Percentiles rank a stretch among this genome's conserved stretches.
Conservation (phyloP, 1,284 basidiomycete genomes). For the Pascua guehoae region DNA sequence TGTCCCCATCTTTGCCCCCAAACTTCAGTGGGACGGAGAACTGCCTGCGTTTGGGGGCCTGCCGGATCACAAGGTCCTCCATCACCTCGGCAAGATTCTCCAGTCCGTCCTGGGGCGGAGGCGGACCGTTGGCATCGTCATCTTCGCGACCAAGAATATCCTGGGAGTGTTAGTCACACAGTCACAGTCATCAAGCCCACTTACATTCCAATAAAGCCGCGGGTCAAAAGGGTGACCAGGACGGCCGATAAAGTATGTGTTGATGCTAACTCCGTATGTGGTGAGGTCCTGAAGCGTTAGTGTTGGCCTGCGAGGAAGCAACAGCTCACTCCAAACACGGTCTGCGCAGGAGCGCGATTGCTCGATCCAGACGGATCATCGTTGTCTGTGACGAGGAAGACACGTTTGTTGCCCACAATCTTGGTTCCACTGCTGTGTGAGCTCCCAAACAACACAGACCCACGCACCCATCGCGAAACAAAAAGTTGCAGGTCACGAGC, state of each 20-base stretch:
- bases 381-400: conserved; percentile 90
- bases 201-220: conserved; percentile 77
- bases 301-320: conserved; percentile 4
- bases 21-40: conserved; percentile 81
- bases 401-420: conserved; percentile 73
- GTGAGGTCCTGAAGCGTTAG: conserved; percentile 63
- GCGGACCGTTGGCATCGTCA: conserved; percentile 52
- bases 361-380: conserved; percentile 58
- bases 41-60: conserved; percentile 80
- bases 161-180: conserved; percentile 19
- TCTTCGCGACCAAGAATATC: conserved; percentile 60
- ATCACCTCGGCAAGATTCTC: conserved; percentile 53
- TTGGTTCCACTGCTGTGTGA: conserved; percentile 59
- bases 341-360: conserved; percentile 39
- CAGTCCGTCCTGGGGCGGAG: conserved; percentile 61
- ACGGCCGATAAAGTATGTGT: conserved; percentile 87
- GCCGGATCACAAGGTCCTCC: conserved; percentile 69
- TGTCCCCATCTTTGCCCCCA: conserved; percentile 58
- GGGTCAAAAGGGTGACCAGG: conserved; percentile 67
- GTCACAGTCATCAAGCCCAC: conserved; percentile 30
- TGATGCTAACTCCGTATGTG: conserved; percentile 74
- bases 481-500: conserved; percentile 80
- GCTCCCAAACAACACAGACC: neutral
- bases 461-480: conserved; percentile 77
- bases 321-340: conserved; percentile 34